Percentiles rank a stretch among this genome's conserved stretches.
Conservation (phyloP, 1,139 yeast genomes). For the Entelexis paramagnoliae region DNA sequence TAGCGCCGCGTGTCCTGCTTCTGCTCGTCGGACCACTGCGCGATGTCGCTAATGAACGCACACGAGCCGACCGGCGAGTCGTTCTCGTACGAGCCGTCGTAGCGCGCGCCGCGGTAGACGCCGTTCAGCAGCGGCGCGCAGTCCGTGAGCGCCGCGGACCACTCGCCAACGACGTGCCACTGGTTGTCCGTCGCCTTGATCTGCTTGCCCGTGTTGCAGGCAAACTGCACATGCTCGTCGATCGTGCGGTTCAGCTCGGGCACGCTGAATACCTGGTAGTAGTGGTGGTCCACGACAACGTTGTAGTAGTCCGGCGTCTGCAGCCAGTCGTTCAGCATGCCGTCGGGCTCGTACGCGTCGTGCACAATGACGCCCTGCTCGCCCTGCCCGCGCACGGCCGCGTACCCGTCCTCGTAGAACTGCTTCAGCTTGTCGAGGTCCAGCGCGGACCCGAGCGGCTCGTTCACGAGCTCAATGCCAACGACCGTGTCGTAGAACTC, state of each 20-base stretch:
- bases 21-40: constrained; percentile 52
- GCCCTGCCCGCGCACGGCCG: constrained; percentile 40
- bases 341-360: constrained; percentile 57
- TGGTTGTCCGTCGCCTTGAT: constrained; percentile 43
- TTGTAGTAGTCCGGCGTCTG: constrained; percentile 43
- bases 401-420: constrained; percentile 50
- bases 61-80: constrained; percentile 55
- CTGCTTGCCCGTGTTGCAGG: constrained; percentile 52
- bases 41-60: constrained; percentile 44
- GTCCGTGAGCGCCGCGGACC: constrained; percentile 90
- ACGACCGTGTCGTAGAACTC: constrained; percentile 60
- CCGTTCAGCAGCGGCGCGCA: constrained; percentile 91
- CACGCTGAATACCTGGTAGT: constrained; percentile 73
- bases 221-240: constrained; percentile 51
- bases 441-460: constrained; percentile 68
- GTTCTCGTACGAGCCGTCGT: constrained; percentile 50
- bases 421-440: constrained; percentile 49
- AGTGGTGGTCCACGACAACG: constrained; percentile 79
- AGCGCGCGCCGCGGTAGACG: constrained; percentile 79
- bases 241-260: constrained; percentile 48
- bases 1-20: constrained; percentile 48
- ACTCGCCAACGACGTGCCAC: constrained; percentile 82
- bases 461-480: constrained; percentile 80
- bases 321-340: constrained; percentile 44
- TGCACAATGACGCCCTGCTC: constrained; percentile 50